Evolutionary conservation across 352 stramenopile genomes (phyloP).

Genomic region (Phytophthora sp.): DNA sequence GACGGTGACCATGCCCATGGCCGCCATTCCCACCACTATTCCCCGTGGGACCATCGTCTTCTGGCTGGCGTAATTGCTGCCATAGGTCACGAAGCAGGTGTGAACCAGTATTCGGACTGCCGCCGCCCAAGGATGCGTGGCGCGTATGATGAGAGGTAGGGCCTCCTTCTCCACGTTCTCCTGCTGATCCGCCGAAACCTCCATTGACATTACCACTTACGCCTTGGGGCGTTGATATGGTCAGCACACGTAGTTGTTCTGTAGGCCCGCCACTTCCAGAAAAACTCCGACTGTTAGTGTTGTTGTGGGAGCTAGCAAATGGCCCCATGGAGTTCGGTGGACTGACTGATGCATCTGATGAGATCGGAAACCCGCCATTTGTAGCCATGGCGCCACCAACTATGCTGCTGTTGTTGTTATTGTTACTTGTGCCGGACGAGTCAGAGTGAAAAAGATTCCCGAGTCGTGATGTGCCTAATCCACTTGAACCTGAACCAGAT

Average conservation of each 20-base stretch:
- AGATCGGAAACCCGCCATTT: constrained; percentile 5
- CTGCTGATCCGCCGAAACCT: constrained; percentile 15
- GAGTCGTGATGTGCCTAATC: constrained; percentile 28
- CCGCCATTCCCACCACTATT: constrained; percentile 19
- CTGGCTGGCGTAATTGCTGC: constrained; percentile 75
- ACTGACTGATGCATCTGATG: constrained; percentile 23
- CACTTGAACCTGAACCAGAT: constrained; percentile 16
- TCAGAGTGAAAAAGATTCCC: constrained; percentile 59
- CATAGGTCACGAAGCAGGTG: constrained; percentile 82
- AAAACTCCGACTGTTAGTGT: constrained; percentile 24
- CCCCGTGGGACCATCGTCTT: constrained; percentile 49
- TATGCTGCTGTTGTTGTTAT: constrained; percentile 15
- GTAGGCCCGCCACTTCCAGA: constrained; percentile 10
- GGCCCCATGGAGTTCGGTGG: constrained; percentile 30
- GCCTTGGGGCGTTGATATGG: constrained; percentile 30
- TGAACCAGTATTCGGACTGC: constrained; percentile 44
- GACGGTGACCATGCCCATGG: constrained; percentile 20
- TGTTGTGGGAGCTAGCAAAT: constrained; percentile 4
- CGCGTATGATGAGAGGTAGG: constrained; percentile 29
- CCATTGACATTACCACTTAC: constrained; percentile 15
- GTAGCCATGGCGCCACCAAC: constrained; percentile 1
- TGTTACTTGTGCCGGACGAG: constrained; percentile 15
- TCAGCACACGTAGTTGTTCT: constrained; percentile 39
- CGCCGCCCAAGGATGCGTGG: constrained; percentile 36
- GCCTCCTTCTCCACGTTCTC: constrained; percentile 24